Percentiles rank a stretch among this genome's conserved stretches.
Conservation (phyloP, 306 rosid genomes). For the Castanea mollissima region DNA sequence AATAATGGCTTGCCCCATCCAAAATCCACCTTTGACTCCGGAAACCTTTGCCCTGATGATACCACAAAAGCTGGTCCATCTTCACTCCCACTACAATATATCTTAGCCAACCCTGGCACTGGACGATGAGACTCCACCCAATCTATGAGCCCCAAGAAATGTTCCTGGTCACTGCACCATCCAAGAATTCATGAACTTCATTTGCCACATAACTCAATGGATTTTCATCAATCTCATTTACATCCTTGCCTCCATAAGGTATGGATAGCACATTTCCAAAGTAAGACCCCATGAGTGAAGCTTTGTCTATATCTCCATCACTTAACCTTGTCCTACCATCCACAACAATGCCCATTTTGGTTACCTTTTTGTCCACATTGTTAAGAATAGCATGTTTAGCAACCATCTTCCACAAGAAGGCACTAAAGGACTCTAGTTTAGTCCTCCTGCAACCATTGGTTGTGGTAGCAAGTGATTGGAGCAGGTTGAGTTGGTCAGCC, state of each 20-base stretch:
- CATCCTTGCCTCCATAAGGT: slow-evolving; percentile 40
- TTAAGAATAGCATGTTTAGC: slow-evolving; percentile 24
- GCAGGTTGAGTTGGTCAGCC: slow-evolving; percentile 24
- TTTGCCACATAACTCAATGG: slow-evolving; percentile 46
- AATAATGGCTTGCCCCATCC: slow-evolving; percentile 75
- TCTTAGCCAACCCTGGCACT: slow-evolving; percentile 33
- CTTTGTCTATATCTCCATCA: slow-evolving; percentile 2
- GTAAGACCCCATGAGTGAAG: slow-evolving; percentile 31
- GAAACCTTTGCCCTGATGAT: slow-evolving; percentile 75
- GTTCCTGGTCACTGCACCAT: slow-evolving; percentile 38
- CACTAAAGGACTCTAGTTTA: slow-evolving; percentile 66
- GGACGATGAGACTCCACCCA: slow-evolving; percentile 83
- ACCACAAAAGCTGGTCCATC: slow-evolving; percentile 64
- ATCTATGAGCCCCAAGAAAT: slow-evolving; percentile 67
- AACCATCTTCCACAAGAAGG: slow-evolving; percentile 68
- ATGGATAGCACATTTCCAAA: slow-evolving; percentile 74
- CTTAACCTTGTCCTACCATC: slow-evolving; percentile 55
- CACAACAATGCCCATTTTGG: slow-evolving; percentile 74
- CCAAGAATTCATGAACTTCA: slow-evolving; percentile 41
- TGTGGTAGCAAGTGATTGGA: slow-evolving; percentile 43
- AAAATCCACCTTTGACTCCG: slow-evolving; percentile 47
- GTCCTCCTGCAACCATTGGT: slow-evolving; percentile 12
- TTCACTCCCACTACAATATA: slow-evolving; percentile 16
- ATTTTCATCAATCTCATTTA: slow-evolving; percentile 38
- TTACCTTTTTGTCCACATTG: slow-evolving; percentile 3